Percentiles rank a stretch among this genome's conserved stretches.
Evolutionary conservation across 371 early-diverging fungal species (phyloP).

Genomic region (Nosema muscidifuracis): DNA sequence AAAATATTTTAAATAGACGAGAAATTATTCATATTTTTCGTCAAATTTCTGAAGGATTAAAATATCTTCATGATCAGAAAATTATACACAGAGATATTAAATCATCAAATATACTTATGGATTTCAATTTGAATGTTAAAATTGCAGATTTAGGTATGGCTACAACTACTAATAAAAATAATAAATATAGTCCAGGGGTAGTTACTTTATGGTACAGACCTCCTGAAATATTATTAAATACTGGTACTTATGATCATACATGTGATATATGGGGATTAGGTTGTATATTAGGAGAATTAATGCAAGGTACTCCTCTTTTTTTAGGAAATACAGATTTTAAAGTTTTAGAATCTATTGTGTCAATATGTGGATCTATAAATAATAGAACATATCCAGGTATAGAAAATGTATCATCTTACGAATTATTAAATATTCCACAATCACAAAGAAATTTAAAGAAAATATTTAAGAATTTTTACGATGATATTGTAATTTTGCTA

Average conservation of each 20-base stretch:
- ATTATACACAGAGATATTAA: slow-evolving; percentile 85
- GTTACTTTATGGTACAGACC: slow-evolving; percentile 65
- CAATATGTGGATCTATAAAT: slow-evolving; percentile 54
- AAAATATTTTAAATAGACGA: slow-evolving; percentile 59
- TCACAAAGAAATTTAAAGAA: slow-evolving; percentile 27
- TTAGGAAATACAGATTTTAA: slow-evolving; percentile 71
- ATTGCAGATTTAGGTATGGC: slow-evolving; percentile 74
- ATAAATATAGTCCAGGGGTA: slow-evolving; percentile 25
- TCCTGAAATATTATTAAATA: slow-evolving; percentile 66
- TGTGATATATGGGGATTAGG: slow-evolving; percentile 85
- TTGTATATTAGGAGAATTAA: slow-evolving; percentile 76
- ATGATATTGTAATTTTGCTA: slow-evolving; percentile 30
- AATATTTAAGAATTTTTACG: slow-evolving; percentile 2
- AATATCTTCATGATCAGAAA: slow-evolving; percentile 75
- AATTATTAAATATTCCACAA: too few species aligned
- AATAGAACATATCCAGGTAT: slow-evolving; percentile 48
- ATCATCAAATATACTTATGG: slow-evolving; percentile 75
- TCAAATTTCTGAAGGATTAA: slow-evolving; percentile 77
- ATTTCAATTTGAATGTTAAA: slow-evolving; percentile 71
- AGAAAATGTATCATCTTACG: slow-evolving; percentile 20
- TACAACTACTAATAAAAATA: slow-evolving; percentile 4
- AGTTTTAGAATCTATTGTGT: slow-evolving; percentile 69
- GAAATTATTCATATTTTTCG: slow-evolving; percentile 67
- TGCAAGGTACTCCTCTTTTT: slow-evolving; percentile 69
- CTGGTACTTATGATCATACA: slow-evolving; percentile 64